Evolutionary conservation across 129 eudicot species (phyloP).

Genomic region (Sambucus nigra): DNA sequence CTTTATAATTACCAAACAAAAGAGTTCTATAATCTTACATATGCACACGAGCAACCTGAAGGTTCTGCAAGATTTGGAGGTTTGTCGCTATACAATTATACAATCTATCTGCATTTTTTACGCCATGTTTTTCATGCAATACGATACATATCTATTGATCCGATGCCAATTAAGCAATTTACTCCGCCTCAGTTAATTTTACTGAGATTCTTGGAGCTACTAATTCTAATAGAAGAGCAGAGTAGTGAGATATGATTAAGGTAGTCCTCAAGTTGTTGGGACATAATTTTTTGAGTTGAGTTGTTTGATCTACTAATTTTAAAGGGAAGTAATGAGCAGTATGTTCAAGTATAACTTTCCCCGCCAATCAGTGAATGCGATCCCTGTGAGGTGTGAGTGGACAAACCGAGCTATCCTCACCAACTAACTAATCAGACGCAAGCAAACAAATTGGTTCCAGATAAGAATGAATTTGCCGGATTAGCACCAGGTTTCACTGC

Average conservation of each 20-base stretch:
- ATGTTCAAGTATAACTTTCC: neutral
- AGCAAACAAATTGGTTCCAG: too few relatives aligned
- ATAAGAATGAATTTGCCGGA: too few relatives aligned
- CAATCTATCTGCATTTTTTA: slow-evolving; percentile 5
- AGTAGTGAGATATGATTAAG: too few relatives aligned
- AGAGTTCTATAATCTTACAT: slow-evolving; percentile 90
- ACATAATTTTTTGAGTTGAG: too few relatives aligned
- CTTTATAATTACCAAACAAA: slow-evolving; percentile 88
- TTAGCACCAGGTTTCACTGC: too few relatives aligned
- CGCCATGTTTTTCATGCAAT: slow-evolving; percentile 1
- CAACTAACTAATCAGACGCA: too few relatives aligned
- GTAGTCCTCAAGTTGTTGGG: too few relatives aligned
- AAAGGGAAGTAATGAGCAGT: neutral
- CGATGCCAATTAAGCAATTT: neutral
- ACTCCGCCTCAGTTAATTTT: neutral
- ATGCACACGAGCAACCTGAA: slow-evolving; percentile 91
- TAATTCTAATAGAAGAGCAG: too few relatives aligned
- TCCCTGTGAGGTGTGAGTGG: too few relatives aligned
- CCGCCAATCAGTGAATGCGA: neutral
- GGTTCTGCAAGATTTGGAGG: slow-evolving; percentile 92
- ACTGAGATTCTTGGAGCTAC: neutral
- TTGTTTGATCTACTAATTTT: too few relatives aligned
- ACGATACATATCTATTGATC: neutral
- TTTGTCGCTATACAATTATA: slow-evolving; percentile 29
- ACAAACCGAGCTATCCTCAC: too few relatives aligned